Base-by-base conservation (phyloP, 257 asterid genomes). In the Salvia miltiorrhiza region DNA sequence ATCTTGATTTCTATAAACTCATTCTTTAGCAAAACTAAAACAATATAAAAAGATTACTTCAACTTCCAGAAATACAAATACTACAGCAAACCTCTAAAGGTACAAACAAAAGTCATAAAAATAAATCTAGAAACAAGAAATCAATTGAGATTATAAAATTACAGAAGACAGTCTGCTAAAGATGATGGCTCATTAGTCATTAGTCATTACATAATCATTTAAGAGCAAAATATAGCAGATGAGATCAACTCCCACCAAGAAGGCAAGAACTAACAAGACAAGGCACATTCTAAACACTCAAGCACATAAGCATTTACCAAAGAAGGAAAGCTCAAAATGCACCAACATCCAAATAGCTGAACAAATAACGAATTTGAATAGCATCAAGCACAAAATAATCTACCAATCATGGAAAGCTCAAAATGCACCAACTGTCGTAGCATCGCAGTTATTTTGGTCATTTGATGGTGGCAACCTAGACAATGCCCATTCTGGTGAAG, bases 401-500 rank as follows among this genome's bases (percentile, higher is more conserved):
- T 5, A 35, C 10, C 40, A 35, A 1, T 35, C 7, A 49, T 16
- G 30, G n/a, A 52, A 50, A 21, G 30, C 32, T 20, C n/a, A 21
- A 52, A 21, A 52, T 23, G 47, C 21, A 24, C 44, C 39, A 40
- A 20, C 16, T 35, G 17, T 37, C 17, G 28, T 19, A 58, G 1
- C 65, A 59, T 33, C 48, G 10, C 32, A 35, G 9, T 24, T 17
- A 12, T 8, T 53, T 1, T 52, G 19, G 23, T 63, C 44, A 72
- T 75, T 47, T 70, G 76, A 30, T 40, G 81, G 86, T 30, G 92
- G 90, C 79, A 88, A 73, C 83, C 20, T 81, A 49, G 93, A 64
- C 59, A 63, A 43, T 19, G 68, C 95, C 97, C 93, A 86, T 35
- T 26, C 80, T 5, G 97, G 95, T n/a, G 71, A 24, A 8, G 52